Evolutionary conservation across 2,329 filamentous ascomycete species (phyloP).

Genomic region (Aspergillus carbonarius): DNA sequence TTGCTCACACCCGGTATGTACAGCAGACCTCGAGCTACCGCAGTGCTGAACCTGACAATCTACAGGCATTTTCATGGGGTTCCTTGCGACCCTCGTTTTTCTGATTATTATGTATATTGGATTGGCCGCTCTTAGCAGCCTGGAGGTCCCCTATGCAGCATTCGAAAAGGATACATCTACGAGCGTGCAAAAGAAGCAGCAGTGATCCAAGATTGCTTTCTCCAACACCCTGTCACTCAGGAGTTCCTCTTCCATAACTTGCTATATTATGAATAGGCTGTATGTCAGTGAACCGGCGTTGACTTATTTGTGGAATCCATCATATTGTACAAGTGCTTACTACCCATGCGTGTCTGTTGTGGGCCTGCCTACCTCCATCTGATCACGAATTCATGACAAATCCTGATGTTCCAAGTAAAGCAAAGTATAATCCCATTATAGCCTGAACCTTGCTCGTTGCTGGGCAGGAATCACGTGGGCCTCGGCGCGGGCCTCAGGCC

Average conservation of each 20-base stretch:
- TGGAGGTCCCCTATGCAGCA: conserved; percentile 88
- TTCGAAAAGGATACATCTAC: conserved; percentile 97
- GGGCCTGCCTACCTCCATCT: neutral
- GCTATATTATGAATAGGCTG: neutral
- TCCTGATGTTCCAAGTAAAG: neutral
- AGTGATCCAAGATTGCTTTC: conserved; percentile 39
- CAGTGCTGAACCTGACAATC: conserved; percentile 4
- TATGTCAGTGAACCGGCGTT: neutral
- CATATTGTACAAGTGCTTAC: neutral
- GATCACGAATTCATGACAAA: neutral
- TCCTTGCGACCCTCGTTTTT: conserved; percentile 69
- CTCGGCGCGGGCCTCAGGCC: neutral
- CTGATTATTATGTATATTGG: conserved; percentile 77
- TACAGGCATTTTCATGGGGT: conserved; percentile 82
- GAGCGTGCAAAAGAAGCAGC: conserved; percentile 79
- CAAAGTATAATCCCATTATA: neutral
- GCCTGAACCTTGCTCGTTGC: too few species aligned
- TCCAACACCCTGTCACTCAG: conserved; percentile 2
- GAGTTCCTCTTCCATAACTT: conserved; percentile 1
- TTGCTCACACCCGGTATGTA: conserved; percentile 78
- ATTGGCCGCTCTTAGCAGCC: conserved; percentile 70
- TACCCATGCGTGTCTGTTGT: neutral
- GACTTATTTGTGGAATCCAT: neutral
- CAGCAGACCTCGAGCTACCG: neutral
- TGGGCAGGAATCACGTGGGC: neutral